Evolutionary conservation across 129 eudicot genomes (phyloP), one percentile per base, ranked within the genome.

Genomic region (Chrysanthemum makinoi): DNA sequence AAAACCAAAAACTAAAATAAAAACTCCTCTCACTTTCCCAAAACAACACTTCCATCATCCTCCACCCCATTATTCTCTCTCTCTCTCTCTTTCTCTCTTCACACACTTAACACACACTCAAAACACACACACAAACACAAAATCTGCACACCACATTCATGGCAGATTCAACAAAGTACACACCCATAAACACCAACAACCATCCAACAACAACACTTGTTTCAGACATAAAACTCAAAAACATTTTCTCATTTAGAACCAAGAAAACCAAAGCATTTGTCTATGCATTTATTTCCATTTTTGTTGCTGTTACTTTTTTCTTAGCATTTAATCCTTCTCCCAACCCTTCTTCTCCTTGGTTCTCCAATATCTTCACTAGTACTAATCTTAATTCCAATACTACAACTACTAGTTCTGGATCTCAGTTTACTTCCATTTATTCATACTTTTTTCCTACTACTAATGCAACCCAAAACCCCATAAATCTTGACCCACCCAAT

Each of bases 301-400:
- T 95, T 77, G 76, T 90, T 44, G 80, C 83, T 70, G 83, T 90
- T 76, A 87, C 97, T 15, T 60, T 86, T 53, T 86, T 89, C 72
- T 76, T 95, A 39, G 94, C 99, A 7, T 90, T 90, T 71, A 80
- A 75, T 44, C 91, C 94, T 47, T 84, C 93, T 44, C 61, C 85
- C 28, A 80, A 76, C 61, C 81, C 98, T 72, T 79, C 95, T 68
- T 83, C 96, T 20, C 87, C 96, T 17, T 87, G 86, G 91, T 93
- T 85, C 72, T 61, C 86, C 6, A 87, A 79, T 51, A 82, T 87
- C 56, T 87, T 85, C 35, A 49, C 82, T 66, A 15, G 28, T 8
- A 65, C 39, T 0, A 39, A 39, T 7, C 2, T 39, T 39, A 10
- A 1, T 46, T 15, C 51, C 63, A 17, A 54, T 30, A 48, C 0